Conservation (phyloP, 306 rosid species). For the Canavalia gladiata region DNA sequence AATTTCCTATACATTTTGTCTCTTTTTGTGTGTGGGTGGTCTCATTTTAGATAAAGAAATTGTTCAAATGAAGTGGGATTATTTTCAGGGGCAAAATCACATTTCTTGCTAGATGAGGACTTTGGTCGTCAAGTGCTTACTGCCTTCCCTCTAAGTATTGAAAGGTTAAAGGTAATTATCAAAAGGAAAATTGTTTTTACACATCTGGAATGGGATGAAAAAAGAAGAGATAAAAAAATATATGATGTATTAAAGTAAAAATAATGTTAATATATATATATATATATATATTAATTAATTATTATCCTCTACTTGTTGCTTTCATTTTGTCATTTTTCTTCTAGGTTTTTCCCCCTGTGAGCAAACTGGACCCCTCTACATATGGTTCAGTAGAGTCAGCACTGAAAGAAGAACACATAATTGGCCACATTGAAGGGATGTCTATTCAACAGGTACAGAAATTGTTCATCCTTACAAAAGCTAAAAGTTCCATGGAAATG, state of each 20-base stretch:
- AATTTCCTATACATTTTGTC: not conserved
- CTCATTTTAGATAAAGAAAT: constrained; percentile 23
- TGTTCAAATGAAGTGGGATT: constrained; percentile 11
- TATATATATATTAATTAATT: too few relatives aligned
- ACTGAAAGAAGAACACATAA: constrained; percentile 61
- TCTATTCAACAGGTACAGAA: constrained; percentile 55
- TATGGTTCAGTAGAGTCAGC: constrained; percentile 63
- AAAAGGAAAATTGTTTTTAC: not conserved
- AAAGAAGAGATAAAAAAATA: too few relatives aligned
- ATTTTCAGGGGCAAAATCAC: constrained; percentile 49
- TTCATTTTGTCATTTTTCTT: not conserved
- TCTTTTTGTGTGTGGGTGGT: not conserved
- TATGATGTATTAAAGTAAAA: too few relatives aligned
- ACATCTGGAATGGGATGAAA: too few relatives aligned
- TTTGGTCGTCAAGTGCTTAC: constrained; percentile 60
- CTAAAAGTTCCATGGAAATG: not conserved
- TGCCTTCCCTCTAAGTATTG: constrained; percentile 57
- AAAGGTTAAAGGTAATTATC: constrained; percentile 52
- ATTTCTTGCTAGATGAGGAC: constrained; percentile 52
- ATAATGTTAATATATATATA: too few relatives aligned
- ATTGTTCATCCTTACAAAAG: not conserved
- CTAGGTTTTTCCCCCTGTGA: constrained; percentile 63
- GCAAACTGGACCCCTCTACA: constrained; percentile 59
- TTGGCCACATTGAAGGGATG: constrained; percentile 57
- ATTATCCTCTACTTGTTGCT: not conserved